These are phyloP conservation scores for Candida patagonica DNA, from an alignment of 805 yeast species.

Conservation along the genomic window DNA sequence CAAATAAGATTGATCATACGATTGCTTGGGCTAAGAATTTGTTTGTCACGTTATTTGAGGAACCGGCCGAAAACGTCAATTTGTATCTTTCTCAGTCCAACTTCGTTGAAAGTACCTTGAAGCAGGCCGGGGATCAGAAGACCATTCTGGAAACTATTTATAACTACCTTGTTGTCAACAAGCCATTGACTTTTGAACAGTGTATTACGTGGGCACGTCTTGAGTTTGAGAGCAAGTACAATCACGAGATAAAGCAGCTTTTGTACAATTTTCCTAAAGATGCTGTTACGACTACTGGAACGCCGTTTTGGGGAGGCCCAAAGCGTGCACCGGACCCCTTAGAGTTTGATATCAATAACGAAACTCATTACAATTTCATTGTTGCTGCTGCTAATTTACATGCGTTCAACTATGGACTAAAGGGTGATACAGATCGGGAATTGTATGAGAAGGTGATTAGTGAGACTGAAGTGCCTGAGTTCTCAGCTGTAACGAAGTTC, in stretches of 20 bases:
- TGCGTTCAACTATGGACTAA: constrained; percentile 84
- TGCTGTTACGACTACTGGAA: constrained; percentile 82
- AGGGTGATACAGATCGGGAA: constrained; percentile 51
- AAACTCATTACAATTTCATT: constrained; percentile 73
- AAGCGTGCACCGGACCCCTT: constrained; percentile 93
- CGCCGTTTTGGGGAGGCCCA: constrained; percentile 96
- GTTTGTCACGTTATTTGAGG: constrained; percentile 85
- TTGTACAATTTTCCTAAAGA: constrained; percentile 92
- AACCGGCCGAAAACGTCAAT: constrained; percentile 90
- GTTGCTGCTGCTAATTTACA: constrained; percentile 85
- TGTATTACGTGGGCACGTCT: constrained; percentile 92
- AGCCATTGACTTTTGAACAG: constrained; percentile 87
- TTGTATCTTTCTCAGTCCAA: constrained; percentile 84
- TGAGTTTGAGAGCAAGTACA: constrained; percentile 78
- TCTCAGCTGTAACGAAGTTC: constrained; percentile 64
- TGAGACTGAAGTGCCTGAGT: constrained; percentile 46
- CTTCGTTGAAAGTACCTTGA: constrained; percentile 82
- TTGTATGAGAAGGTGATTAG: constrained; percentile 47
- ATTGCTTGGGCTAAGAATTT: constrained; percentile 98
- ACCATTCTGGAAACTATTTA: constrained; percentile 71
- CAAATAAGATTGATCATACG: constrained; percentile 96
- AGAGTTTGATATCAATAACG: constrained; percentile 61
- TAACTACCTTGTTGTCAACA: constrained; percentile 58
- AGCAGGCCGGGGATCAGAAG: constrained; percentile 87
- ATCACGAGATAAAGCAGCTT: constrained; percentile 80